phyloP scores from a whole-genome alignment of 1,284 basidiomycete species.

The Tylopilus sp. region DNA sequence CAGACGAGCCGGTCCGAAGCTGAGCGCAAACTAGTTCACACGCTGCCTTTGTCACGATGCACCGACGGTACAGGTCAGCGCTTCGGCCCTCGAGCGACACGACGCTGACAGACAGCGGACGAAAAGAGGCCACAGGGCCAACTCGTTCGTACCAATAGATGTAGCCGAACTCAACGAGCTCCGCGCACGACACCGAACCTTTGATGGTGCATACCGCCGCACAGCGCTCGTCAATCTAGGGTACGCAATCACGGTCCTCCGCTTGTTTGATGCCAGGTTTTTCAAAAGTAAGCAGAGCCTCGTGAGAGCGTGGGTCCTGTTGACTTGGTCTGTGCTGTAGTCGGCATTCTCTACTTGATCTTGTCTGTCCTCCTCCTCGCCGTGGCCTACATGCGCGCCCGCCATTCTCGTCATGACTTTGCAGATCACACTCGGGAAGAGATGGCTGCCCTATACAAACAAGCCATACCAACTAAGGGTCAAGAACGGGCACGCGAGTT shows the following conservation, averaged over 20 bases:
- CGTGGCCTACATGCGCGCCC: slow-evolving; percentile 56
- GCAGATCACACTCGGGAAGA: slow-evolving; percentile 49
- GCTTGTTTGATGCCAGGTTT: slow-evolving; percentile 71
- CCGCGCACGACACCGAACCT: slow-evolving; percentile 74
- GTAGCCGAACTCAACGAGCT: slow-evolving; percentile 68
- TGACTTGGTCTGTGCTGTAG: slow-evolving; percentile 35
- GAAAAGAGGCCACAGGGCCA: slow-evolving; percentile 54
- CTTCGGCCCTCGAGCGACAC: not conserved
- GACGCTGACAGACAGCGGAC: not conserved
- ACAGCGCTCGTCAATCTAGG: slow-evolving; percentile 73
- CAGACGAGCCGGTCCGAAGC: too few relatives aligned
- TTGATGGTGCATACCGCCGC: slow-evolving; percentile 76
- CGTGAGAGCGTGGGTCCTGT: not conserved
- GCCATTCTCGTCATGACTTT: slow-evolving; percentile 69
- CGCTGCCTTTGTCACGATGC: slow-evolving; percentile 3
- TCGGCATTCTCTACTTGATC: slow-evolving; percentile 69
- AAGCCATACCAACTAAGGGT: slow-evolving; percentile 45
- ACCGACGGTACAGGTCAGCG: slow-evolving; percentile 28
- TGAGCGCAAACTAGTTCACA: slow-evolving; percentile 21
- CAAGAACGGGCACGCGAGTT: slow-evolving; percentile 59
- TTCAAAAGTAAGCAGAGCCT: slow-evolving; percentile 52
- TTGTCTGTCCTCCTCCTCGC: slow-evolving; percentile 60
- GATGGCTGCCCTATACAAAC: slow-evolving; percentile 18
- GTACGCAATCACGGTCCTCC: slow-evolving; percentile 70
- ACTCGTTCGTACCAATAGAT: slow-evolving; percentile 57